Percentiles rank a stretch among this genome's conserved stretches.
phyloP scores from a whole-genome alignment of 2,329 filamentous ascomycete species.

The Fusarium abutilonis region DNA sequence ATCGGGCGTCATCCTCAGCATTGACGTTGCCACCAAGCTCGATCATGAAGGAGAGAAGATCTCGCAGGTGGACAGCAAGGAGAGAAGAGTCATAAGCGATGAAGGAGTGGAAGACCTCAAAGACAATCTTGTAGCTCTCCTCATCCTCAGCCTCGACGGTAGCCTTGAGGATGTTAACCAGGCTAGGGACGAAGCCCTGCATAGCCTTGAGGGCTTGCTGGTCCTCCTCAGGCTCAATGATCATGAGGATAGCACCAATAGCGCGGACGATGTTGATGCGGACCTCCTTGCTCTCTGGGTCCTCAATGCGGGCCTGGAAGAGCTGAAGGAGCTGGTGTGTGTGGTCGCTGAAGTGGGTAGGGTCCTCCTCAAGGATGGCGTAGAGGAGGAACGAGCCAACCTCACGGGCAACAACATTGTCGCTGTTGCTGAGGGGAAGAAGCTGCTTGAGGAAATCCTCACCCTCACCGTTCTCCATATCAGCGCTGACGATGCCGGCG shows the following conservation, averaged over 20 bases:
- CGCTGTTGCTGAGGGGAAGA: constrained; percentile 79
- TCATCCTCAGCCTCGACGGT: constrained; percentile 83
- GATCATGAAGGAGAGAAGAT: constrained; percentile 94
- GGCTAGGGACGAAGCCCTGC: constrained; percentile 81
- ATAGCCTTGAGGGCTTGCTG: constrained; percentile 76
- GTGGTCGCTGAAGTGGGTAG: constrained; percentile 84
- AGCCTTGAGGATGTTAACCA: constrained; percentile 90
- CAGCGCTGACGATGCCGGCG: constrained; percentile 83
- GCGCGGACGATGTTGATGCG: constrained; percentile 94
- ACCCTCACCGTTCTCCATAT: constrained; percentile 78
- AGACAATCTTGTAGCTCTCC: constrained; percentile 87
- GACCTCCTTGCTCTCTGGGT: constrained; percentile 90
- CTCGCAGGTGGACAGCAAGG: constrained; percentile 84
- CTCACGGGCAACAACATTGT: constrained; percentile 81
- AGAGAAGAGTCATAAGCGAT: constrained; percentile 89
- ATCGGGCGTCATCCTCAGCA: constrained; percentile 84
- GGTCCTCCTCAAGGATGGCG: constrained; percentile 88
- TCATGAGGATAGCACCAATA: constrained; percentile 85
- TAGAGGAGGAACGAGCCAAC: constrained; percentile 94
- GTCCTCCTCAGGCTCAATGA: constrained; percentile 89
- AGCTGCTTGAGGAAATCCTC: constrained; percentile 85
- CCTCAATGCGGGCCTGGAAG: constrained; percentile 87
- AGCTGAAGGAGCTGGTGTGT: constrained; percentile 81
- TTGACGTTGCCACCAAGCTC: constrained; percentile 80
- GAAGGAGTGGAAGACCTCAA: constrained; percentile 96